Percentiles rank a stretch among this genome's conserved stretches.
These are phyloP conservation scores for Lepiota brunneoincarnata DNA, from an alignment of 768 basidiomycete genomes.

Conservation along the genomic window DNA sequence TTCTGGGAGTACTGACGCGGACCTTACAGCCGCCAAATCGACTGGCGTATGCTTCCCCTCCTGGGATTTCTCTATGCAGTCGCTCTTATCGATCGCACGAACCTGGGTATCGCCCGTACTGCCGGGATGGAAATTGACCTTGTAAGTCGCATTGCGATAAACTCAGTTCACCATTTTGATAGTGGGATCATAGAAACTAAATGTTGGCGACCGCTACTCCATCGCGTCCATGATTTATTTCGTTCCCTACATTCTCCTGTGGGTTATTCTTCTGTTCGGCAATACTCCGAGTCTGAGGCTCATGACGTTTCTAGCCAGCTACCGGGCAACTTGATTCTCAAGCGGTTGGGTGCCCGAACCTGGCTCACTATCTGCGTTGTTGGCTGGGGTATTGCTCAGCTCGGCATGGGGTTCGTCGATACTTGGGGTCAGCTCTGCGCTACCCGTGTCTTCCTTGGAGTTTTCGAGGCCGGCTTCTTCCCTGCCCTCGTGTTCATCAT, in stretches of 20 bases:
- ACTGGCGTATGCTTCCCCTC: constrained; percentile 33
- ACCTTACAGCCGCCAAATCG: constrained; percentile 25
- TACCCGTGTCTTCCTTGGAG: constrained; percentile 25
- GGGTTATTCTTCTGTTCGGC: constrained; percentile 3
- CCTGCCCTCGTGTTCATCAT: constrained; percentile 40
- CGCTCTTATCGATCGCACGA: constrained; percentile 35
- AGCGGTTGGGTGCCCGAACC: constrained; percentile 25
- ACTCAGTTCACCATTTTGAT: background rate
- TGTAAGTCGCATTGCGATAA: constrained; percentile 17
- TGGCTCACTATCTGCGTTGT: constrained; percentile 27
- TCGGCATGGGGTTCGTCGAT: constrained; percentile 31
- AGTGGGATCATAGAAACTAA: constrained; percentile 19
- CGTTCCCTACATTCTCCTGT: constrained; percentile 34
- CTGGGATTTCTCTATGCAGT: constrained; percentile 32
- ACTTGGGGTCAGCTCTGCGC: constrained; percentile 25
- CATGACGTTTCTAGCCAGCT: constrained; percentile 16
- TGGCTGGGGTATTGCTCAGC: constrained; percentile 29
- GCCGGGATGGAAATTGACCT: constrained; percentile 35
- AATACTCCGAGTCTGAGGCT: background rate
- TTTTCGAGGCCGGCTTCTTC: constrained; percentile 38
- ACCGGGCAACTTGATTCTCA: constrained; percentile 27
- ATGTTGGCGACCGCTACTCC: constrained; percentile 30
- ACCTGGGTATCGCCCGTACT: constrained; percentile 32
- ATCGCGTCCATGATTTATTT: constrained; percentile 34
- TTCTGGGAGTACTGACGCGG: background rate